Base-by-base conservation (phyloP, 495 filamentous ascomycete species). In the Penicilliopsis zonata region DNA sequence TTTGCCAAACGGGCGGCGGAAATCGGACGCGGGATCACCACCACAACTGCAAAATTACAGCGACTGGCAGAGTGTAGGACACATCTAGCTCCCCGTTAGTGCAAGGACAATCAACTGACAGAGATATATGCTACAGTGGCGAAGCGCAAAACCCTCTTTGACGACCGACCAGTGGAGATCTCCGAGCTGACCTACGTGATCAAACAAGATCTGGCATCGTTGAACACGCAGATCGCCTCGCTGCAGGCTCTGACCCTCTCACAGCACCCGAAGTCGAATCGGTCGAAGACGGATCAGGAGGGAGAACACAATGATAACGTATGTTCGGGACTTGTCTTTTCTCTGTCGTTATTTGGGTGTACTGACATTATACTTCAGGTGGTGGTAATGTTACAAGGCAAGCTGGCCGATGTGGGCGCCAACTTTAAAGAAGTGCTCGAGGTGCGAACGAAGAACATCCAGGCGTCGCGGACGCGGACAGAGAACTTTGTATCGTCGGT, bases 401-500 rank as follows among this genome's bases (percentile, higher is more conserved):
- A 94, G 52, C 69, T 98, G 13, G 83, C 84, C n/a, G 85, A 92
- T 43, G 92, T 98, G 5, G 76, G 78, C 16, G 82, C 78, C 28
- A 94, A 84, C 51, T 96, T 98, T 71, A 95, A 96, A 55, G 88
- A 95, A 42, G 88, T 96, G 0, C 69, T 96, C 9, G 90, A 98
- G 50, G 85, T 94, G 14, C 78, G 90, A 18, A 98, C 90, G 28
- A 94, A 95, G 64, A 98, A 98, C 55, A 94, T 96, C 31, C 92
- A 95, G 55, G 92, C 92, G 9, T 88, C 84, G 27, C 71, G 85
- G 21, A 79, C 83, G 25, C 64, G 90, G 35, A 95, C 90, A 30
- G 92, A 98, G 53, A 90, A 95, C 47, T 98, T 98, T 40, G 82
- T 96, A 14, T 87, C 82, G 2, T 85, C 82, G 9, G 85, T 92